Evolutionary conservation across 179 eudicot species (phyloP).

Genomic region (Corrigiola litoralis): DNA sequence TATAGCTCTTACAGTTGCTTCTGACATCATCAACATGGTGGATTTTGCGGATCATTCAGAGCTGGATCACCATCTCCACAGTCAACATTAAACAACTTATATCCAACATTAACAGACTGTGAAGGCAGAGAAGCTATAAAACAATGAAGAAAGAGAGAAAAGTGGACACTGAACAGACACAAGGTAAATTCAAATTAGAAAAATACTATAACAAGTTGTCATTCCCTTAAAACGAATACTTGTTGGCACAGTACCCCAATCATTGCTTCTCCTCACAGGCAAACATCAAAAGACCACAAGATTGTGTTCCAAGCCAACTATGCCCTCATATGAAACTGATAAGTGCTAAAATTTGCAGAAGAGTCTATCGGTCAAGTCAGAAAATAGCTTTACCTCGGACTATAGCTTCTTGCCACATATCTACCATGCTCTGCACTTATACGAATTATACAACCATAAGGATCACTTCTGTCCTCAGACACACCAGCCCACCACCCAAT

Average conservation of each 20-base stretch:
- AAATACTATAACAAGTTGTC: too few relatives aligned
- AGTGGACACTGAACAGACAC: neutral
- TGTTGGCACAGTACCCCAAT: neutral
- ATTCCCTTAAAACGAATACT: neutral
- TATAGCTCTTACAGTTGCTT: neutral
- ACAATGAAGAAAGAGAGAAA: neutral
- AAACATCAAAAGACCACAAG: neutral
- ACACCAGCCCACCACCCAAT: conserved; percentile 99
- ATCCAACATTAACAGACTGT: neutral
- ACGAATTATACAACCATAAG: conserved; percentile 81
- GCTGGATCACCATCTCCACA: neutral
- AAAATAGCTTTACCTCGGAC: conserved; percentile 57
- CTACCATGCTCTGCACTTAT: conserved; percentile 97
- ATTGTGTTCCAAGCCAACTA: neutral
- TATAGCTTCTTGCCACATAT: conserved; percentile 90
- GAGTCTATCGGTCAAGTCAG: neutral
- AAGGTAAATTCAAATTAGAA: too few relatives aligned
- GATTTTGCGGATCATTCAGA: neutral
- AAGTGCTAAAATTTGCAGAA: neutral
- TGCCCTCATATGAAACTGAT: neutral
- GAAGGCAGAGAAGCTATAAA: neutral
- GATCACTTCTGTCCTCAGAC: conserved; percentile 66
- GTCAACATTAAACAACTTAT: neutral
- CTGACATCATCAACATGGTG: neutral
- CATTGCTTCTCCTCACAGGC: neutral